A percentile compares a stretch with the other conserved stretches of the same genome.
phyloP scores from a whole-genome alignment of 192 early-diverging fungal genomes.

The Linnemannia exigua region DNA sequence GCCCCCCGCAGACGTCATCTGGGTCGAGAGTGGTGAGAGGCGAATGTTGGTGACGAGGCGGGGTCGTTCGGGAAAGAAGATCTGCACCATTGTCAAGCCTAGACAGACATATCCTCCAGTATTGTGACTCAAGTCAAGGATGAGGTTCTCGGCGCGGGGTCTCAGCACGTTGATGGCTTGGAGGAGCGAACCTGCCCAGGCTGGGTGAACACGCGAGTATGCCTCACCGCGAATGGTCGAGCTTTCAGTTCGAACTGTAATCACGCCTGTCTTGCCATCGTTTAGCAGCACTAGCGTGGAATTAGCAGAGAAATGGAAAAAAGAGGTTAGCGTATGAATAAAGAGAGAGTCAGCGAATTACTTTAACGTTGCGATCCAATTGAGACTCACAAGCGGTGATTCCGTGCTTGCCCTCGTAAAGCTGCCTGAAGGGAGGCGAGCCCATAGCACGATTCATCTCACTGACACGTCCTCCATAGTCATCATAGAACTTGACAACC shows the following conservation, averaged over 20 bases:
- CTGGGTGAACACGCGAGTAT: slow-evolving; percentile 23
- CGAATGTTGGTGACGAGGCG: slow-evolving; percentile 34
- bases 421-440: slow-evolving; percentile 3
- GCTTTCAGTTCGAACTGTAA: slow-evolving; percentile 31
- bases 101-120: slow-evolving; percentile 36
- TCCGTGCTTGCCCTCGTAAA: slow-evolving; percentile 29
- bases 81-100: slow-evolving; percentile 23
- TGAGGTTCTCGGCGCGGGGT: slow-evolving; percentile 31
- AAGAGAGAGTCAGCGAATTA: neutral
- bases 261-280: slow-evolving; percentile 37
- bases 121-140: slow-evolving; percentile 42
- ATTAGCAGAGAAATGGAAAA: neutral
- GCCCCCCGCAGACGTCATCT: slow-evolving; percentile 20
- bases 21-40: slow-evolving; percentile 12
- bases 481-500: slow-evolving; percentile 44
- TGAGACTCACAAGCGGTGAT: slow-evolving; percentile 38
- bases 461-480: slow-evolving; percentile 16
- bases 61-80: slow-evolving; percentile 37
- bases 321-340: neutral
- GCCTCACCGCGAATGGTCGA: slow-evolving; percentile 10
- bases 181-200: slow-evolving; percentile 26
- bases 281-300: slow-evolving; percentile 16
- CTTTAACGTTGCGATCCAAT: neutral
- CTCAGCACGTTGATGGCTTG: slow-evolving; percentile 27
- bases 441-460: slow-evolving; percentile 15